Evolutionary conservation across 192 early-diverging fungal species (phyloP), one percentile per base, ranked within the genome.

Genomic region (Mortierella hygrophila): DNA sequence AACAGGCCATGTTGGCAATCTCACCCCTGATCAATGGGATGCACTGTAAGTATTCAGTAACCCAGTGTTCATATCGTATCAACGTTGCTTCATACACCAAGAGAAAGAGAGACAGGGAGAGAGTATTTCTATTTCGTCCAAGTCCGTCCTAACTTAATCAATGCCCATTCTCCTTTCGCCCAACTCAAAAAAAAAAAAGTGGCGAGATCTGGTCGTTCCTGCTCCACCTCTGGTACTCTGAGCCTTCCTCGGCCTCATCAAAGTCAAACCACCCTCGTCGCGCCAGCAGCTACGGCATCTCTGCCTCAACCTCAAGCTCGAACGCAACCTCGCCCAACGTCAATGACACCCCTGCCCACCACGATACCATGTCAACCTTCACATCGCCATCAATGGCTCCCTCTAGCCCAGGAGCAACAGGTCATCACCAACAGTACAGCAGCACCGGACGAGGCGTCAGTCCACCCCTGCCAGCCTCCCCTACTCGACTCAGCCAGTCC

Each of bases 181-280:
- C 60, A 32, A 65, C 60, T 70, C 69, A 55, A 77, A 60, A 68
- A 63, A 40, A 40, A 3, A 3, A 77, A 77, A 86, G 84, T 37
- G 84, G 84, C 6, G 84, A 86, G 68, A 86, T 86, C 21, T 86
- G 84, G 84, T 86, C 75, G 10, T 86, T 86, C 68, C 42, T 86
- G 6, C 79, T 86, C 3, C 84, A 86, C 35, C 84, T 86, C 63
- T 86, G 84, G 84, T 86, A 86, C 60, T 77, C 79, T 18, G 84
- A 86, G 32, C 84, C 84, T 18, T 80, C 77, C 35, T 47, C 79
- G 32, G 38, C 79, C 35, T 32, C 84, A 13, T 26, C 54, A 15
- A 75, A 69, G 40, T 63, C 83, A 37, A 78, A 23, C 38, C 78
- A 81, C 26, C 75, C 71, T 18, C 75, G 79, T 21, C 71, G 75